phyloP scores from a whole-genome alignment of 768 basidiomycete genomes.

The Filobasidium floriforme region DNA sequence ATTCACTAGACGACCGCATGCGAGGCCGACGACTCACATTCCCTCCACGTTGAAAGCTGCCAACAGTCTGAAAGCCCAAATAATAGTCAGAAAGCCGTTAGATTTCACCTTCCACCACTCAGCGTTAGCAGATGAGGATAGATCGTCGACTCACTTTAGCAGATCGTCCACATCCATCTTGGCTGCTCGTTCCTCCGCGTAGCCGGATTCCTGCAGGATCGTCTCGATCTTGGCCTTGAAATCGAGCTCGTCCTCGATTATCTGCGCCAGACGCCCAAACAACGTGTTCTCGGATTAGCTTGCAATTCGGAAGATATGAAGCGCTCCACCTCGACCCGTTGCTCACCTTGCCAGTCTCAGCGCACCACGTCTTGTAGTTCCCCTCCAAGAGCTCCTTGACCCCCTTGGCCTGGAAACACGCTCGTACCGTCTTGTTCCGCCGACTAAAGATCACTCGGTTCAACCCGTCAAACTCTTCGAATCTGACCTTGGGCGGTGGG shows the following conservation, averaged over 20 bases:
- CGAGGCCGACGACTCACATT: slow-evolving; percentile 32
- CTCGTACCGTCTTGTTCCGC: slow-evolving; percentile 81
- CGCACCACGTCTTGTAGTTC: slow-evolving; percentile 88
- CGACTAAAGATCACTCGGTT: slow-evolving; percentile 82
- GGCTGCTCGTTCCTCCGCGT: slow-evolving; percentile 69
- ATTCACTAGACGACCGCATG: not conserved
- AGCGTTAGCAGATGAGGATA: not conserved
- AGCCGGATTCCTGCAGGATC: slow-evolving; percentile 63
- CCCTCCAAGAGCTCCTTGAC: slow-evolving; percentile 89
- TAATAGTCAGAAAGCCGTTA: not conserved
- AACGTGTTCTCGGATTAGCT: not conserved
- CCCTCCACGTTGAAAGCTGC: slow-evolving; percentile 42
- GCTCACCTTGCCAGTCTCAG: slow-evolving; percentile 54
- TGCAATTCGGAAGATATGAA: not conserved
- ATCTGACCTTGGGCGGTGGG: slow-evolving; percentile 89
- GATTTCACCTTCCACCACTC: not conserved
- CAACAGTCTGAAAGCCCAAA: slow-evolving; percentile 28
- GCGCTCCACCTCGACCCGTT: not conserved
- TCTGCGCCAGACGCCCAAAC: slow-evolving; percentile 46
- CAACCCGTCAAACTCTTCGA: slow-evolving; percentile 96
- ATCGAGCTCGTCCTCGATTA: slow-evolving; percentile 60
- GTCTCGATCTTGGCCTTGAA: slow-evolving; percentile 66
- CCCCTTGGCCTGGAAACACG: slow-evolving; percentile 80
- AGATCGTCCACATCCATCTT: slow-evolving; percentile 93
- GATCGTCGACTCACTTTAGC: slow-evolving; percentile 57